These are phyloP conservation scores for Anthoceros angustus DNA, from an alignment of 225 moss, liverwort and hornwort species.

Conservation along the genomic window DNA sequence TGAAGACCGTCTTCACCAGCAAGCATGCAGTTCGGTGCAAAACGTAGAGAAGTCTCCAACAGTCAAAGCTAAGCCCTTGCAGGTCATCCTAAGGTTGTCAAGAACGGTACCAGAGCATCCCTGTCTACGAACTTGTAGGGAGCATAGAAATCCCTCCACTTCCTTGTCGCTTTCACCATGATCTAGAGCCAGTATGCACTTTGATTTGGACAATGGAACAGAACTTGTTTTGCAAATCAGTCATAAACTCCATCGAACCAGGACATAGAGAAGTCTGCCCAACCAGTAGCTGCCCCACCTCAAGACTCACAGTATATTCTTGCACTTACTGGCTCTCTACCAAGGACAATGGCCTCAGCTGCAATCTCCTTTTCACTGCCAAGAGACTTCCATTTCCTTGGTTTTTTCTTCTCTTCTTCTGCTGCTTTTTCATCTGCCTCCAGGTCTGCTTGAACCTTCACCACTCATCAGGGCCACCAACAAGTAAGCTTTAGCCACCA, in stretches of 20 bases:
- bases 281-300: constrained; percentile 1
- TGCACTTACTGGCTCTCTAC: constrained; percentile 12
- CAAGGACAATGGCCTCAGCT: constrained; percentile 9
- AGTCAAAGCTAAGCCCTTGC: not conserved
- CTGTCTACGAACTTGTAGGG: constrained; percentile 29
- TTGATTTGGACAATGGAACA: not conserved
- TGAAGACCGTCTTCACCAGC: not conserved
- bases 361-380: constrained; percentile 35
- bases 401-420: constrained; percentile 16
- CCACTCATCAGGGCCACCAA: not conserved
- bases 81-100: not conserved
- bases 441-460: constrained; percentile 15
- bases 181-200: constrained; percentile 20
- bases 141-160: constrained; percentile 48
- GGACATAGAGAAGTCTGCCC: too few relatives aligned
- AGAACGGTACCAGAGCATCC: constrained; percentile 46
- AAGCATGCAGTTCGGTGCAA: not conserved
- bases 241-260: too few relatives aligned
- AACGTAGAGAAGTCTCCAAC: not conserved
- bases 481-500: not conserved
- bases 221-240: not conserved
- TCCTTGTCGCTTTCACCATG: constrained; percentile 40
- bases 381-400: constrained; percentile 29
- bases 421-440: constrained; percentile 18
- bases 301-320: not conserved